Base-by-base conservation (phyloP, 352 stramenopile species). In the Paralagenidium karlingii region DNA sequence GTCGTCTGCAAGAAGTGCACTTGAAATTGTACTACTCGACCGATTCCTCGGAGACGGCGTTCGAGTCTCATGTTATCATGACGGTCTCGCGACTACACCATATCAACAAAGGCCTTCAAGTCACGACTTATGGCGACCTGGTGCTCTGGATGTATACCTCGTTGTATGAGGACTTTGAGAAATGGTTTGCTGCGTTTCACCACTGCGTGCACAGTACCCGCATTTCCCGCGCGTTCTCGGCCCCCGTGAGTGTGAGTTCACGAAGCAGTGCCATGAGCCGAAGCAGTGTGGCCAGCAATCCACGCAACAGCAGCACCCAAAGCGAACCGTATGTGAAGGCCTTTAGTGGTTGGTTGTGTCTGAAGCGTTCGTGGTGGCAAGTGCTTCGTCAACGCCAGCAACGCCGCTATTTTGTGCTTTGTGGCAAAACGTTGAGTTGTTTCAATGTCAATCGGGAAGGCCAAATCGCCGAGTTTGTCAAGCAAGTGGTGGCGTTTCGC, bases 391-490 rank as follows among this genome's bases (percentile, higher is more conserved):
- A 55, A 13, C 26, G 48, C 10, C 47, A 50, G 2, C 40, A 40
- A 0, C 25, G 53, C 24, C 38, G 43, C 16, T 68, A 69, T 40
- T 64, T 74, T 16, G 61, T 73, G 25, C 53, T 75, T 34, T 68
- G 53, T 5, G 55, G 51, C 2, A 45, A 38, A 13, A 67, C 30
- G 9, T 34, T 74, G 26, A 71, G 64, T 56, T 68, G 58, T 42
- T 78, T 78, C 43, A 49, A 42, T 27, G 53, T 74, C 9, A 78
- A 78, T 45, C 63, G 61, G 30, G 61, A 71, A 42, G 61, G 61
- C 18, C 57, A 73, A 27, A 26, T 40, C 0, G 53, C 64, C 6
- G 41, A 43, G 5, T 69, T 69, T n/a, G n/a, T n/a, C n/a, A n/a
- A n/a, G n/a, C n/a, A n/a, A n/a, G n/a, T n/a, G n/a, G n/a, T n/a